These are phyloP conservation scores for Plasmodium gonderi DNA, from an alignment of 169 alveolate species.

Conservation along the genomic window DNA sequence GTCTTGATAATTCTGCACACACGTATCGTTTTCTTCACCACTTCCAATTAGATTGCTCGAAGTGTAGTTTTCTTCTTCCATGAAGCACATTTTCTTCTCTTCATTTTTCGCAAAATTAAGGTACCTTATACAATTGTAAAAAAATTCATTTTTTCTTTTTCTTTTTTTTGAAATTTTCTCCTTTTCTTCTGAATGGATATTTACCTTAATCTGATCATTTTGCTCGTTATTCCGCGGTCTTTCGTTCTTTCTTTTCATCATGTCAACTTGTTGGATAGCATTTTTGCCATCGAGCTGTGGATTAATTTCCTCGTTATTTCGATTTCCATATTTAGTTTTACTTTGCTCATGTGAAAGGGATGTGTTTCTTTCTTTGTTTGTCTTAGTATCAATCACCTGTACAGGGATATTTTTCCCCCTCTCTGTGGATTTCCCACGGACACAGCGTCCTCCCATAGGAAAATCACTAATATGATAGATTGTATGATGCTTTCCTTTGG, in stretches of 20 bases:
- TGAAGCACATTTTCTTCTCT: background rate
- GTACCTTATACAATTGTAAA: constrained; percentile 19
- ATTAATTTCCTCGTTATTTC: too few species aligned
- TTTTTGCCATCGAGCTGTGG: too few species aligned
- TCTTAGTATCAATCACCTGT: too few species aligned
- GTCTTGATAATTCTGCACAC: background rate
- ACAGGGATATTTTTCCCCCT: background rate
- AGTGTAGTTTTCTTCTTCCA: background rate
- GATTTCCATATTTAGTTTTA: too few species aligned
- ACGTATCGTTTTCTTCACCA: background rate
- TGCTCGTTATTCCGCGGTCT: background rate
- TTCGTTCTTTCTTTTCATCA: too few species aligned
- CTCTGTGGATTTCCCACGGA: background rate
- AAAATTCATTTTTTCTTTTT: constrained; percentile 6
- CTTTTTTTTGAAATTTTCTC: background rate
- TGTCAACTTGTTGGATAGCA: too few species aligned
- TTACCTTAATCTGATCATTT: background rate
- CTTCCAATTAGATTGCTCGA: background rate
- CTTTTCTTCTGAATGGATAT: background rate
- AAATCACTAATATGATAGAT: background rate
- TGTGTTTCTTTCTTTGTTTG: too few species aligned
- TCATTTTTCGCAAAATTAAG: constrained; percentile 17
- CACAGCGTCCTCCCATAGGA: background rate
- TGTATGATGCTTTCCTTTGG: background rate
- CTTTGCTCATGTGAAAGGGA: too few species aligned